phyloP scores from a whole-genome alignment of 768 basidiomycete species.

The Phaeotremella fagi region DNA sequence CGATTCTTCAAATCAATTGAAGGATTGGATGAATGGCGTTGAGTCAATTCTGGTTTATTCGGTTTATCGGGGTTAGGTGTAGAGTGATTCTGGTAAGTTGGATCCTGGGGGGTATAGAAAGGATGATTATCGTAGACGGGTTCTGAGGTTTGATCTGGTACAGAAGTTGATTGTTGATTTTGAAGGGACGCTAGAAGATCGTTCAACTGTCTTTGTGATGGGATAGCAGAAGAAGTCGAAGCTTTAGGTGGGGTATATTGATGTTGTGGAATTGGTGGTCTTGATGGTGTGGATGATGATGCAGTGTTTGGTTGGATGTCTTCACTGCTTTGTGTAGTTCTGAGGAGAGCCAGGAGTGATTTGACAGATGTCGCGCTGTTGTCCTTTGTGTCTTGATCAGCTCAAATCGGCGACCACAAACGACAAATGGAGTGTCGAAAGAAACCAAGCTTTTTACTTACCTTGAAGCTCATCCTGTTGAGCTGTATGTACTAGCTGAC shows the following conservation, averaged over 20 bases:
- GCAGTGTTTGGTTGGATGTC: not conserved
- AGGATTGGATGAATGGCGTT: no score
- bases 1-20: no score
- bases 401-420: no score
- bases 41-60: not conserved
- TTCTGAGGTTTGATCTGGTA: not conserved
- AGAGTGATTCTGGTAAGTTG: not conserved
- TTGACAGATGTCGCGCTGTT: slow-evolving; percentile 14
- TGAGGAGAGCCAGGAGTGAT: slow-evolving; percentile 16
- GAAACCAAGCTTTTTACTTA: slow-evolving; percentile 3
- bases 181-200: slow-evolving; percentile 35
- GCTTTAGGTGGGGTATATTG: not conserved
- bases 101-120: not conserved
- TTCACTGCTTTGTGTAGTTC: slow-evolving; percentile 13
- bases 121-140: not conserved
- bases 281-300: not conserved
- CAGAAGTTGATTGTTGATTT: slow-evolving; percentile 4
- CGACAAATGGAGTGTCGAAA: no score
- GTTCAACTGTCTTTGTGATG: slow-evolving; percentile 30
- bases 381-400: slow-evolving; percentile 5
- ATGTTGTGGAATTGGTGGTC: not conserved
- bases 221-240: slow-evolving; percentile 1
- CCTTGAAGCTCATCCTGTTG: slow-evolving; percentile 18
- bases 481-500: not conserved
- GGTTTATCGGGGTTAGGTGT: not conserved